Conservation (phyloP, 208 protist genomes). For the Crithidia thermophila region DNA sequence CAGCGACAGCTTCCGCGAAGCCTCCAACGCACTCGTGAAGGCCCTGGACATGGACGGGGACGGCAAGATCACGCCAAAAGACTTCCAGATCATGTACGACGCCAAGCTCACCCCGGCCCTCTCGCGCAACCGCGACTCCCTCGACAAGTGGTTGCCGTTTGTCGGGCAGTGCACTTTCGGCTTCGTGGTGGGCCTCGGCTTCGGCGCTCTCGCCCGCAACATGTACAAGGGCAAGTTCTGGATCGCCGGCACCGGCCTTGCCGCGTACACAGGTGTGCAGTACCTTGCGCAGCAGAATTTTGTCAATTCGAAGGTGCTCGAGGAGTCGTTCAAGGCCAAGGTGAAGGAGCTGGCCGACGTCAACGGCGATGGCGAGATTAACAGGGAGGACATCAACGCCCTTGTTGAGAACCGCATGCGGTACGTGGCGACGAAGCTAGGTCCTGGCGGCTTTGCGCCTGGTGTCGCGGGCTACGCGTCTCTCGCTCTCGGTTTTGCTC, state of each 20-base stretch:
- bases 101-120: constrained; percentile 39
- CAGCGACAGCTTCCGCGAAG: constrained; percentile 41
- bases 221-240: constrained; percentile 46
- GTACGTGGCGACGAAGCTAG: constrained; percentile 63
- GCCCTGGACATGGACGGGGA: constrained; percentile 65
- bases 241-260: constrained; percentile 43
- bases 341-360: constrained; percentile 54
- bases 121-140: constrained; percentile 21
- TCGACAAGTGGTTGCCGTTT: constrained; percentile 59
- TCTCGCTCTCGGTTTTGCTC: constrained; percentile 48
- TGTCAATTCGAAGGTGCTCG: constrained; percentile 51
- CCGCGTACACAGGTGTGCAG: constrained; percentile 49
- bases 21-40: constrained; percentile 34
- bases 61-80: constrained; percentile 59
- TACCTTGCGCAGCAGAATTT: constrained; percentile 69
- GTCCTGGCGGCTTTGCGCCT: constrained; percentile 61
- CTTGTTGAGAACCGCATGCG: constrained; percentile 62
- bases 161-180: constrained; percentile 56
- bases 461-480: constrained; percentile 53
- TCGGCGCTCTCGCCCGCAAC: constrained; percentile 39
- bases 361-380: constrained; percentile 59
- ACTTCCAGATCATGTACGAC: constrained; percentile 77
- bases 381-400: constrained; percentile 50
- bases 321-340: constrained; percentile 51
- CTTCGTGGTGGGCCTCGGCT: constrained; percentile 37